phyloP scores from a whole-genome alignment of 352 stramenopile genomes.

The Globisporangium alternatum region DNA sequence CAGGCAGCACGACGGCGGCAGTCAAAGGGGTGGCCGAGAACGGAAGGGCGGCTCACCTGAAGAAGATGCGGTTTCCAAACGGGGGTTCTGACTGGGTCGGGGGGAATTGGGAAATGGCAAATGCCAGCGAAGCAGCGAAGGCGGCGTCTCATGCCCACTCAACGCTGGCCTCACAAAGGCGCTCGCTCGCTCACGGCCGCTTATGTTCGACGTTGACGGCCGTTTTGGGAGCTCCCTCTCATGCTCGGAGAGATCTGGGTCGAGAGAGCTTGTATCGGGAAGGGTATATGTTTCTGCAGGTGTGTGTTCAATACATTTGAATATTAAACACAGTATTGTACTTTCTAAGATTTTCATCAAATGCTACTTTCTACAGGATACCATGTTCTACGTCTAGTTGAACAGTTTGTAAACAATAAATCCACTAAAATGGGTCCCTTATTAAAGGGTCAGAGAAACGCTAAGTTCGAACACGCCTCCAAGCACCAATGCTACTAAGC shows the following conservation, averaged over 20 bases:
- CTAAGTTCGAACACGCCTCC: neutral
- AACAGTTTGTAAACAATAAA: neutral
- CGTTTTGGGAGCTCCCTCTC: neutral
- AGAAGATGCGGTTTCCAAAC: constrained; percentile 10
- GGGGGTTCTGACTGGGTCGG: constrained; percentile 2
- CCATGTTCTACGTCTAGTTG: neutral
- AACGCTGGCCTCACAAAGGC: neutral
- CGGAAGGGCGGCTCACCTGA: neutral
- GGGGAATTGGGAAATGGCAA: constrained; percentile 7
- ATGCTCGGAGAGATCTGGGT: neutral
- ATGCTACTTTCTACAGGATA: neutral
- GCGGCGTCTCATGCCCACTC: neutral
- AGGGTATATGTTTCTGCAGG: neutral
- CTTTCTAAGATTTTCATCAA: too few species aligned
- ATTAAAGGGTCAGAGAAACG: neutral
- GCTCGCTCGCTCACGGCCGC: neutral
- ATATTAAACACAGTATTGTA: neutral
- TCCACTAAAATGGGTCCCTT: neutral
- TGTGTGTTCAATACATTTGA: neutral
- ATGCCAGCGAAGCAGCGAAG: neutral
- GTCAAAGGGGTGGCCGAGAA: neutral
- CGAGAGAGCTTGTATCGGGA: neutral
- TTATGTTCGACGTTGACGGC: constrained; percentile 5
- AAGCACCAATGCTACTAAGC: neutral
- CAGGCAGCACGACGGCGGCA: neutral